Conservation (phyloP, 305 asterid genomes). For the Ilex paraguariensis region DNA sequence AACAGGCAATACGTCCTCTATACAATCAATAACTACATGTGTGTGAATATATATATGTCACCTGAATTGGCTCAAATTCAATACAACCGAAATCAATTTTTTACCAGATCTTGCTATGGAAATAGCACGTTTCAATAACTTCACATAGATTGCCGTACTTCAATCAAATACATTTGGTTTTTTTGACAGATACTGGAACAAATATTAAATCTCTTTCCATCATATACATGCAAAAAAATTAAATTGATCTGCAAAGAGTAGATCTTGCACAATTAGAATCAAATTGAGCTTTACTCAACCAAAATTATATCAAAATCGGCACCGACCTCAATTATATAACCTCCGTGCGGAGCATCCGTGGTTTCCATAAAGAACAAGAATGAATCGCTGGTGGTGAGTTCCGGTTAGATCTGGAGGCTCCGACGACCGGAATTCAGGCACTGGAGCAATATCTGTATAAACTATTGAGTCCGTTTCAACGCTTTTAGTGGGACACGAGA, state of each 20-base stretch:
- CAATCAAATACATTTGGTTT: neutral
- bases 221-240: neutral
- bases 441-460: neutral
- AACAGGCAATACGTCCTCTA: too few relatives aligned
- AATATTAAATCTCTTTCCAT: neutral
- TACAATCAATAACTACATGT: too few relatives aligned
- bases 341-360: neutral
- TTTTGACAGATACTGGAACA: neutral
- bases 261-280: neutral
- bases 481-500: neutral
- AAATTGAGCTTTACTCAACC: neutral
- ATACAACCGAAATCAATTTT: neutral
- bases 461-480: neutral
- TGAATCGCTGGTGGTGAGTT: neutral
- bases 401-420: conserved; percentile 1
- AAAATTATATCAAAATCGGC: neutral
- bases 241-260: neutral
- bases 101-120: neutral
- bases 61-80: neutral
- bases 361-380: neutral
- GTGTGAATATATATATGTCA: too few relatives aligned
- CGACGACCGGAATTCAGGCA: neutral
- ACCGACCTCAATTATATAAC: neutral
- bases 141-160: neutral
- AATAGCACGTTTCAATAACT: neutral